Evolutionary conservation across 352 stramenopile species (phyloP), one percentile per base, ranked within the genome.

Genomic region (Pythium rishiriense): DNA sequence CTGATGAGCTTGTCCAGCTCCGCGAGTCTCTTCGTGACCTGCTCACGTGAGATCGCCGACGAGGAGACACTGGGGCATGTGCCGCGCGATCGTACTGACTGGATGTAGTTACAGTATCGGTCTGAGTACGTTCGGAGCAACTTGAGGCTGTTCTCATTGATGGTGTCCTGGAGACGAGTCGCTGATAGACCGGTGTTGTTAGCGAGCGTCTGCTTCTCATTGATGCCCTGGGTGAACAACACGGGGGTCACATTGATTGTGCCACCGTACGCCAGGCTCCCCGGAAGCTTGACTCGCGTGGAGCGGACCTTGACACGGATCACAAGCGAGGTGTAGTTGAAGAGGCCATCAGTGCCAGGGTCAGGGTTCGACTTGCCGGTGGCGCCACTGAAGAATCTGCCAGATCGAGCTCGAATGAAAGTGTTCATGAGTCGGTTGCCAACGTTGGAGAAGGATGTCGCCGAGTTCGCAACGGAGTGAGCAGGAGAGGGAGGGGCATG

Each of bases 181-280:
- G 87, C 73, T 0, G 84, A 90, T 8, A 83, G 87, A 26, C 82
- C 82, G 1, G 87, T 94, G 68, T 94, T 89, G 77, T 98, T 98
- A 3, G 88, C 89, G 10, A 98, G 46, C 31, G 90, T 97, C 71
- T 97, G 90, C 69, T 94, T 96, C 69, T 97, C 92, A 63, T 98
- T 98, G 68, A 98, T 97, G 22, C 92, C 92, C 55, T 97, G 86
- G 0, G 86, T 88, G 62, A 94, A 94, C 31, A 94, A 68, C 62
- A 93, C 79, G 12, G 85, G 85, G 26, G 68, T 85, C 11, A 94
- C 85, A 29, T 79, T 81, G 64, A 94, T 81, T 9, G 70, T 70
- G 17, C 78, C 81, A n/a, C 88, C 82, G 14, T 76, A 69, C 19
- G 72, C 73, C 60, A 93, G 71, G 12, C 70, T 75, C 22, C 70